Evolutionary conservation across 1,284 basidiomycete species (phyloP).

Genomic region (Laetiporus sulphureus): DNA sequence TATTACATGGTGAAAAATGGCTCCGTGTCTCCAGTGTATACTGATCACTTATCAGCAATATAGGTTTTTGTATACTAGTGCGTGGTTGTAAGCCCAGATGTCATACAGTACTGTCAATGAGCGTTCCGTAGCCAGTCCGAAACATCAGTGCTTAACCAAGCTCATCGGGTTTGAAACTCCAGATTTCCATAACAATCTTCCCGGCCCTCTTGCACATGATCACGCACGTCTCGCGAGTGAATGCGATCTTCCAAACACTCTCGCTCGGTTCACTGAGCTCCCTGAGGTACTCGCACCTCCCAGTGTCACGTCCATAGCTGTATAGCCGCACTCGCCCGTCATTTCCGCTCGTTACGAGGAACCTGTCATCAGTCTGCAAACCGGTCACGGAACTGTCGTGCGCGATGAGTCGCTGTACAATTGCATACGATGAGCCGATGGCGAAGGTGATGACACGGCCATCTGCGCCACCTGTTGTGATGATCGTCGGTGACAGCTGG

Average conservation of each 20-base stretch:
- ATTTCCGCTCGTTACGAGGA: constrained; percentile 80
- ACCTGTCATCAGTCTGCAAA: constrained; percentile 82
- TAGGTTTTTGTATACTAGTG: too few species aligned
- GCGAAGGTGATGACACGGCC: constrained; percentile 91
- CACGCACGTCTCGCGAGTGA: constrained; percentile 73
- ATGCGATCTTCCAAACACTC: constrained; percentile 85
- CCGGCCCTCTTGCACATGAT: constrained; percentile 80
- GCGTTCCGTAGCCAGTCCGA: too few species aligned
- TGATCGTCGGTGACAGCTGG: constrained; percentile 69
- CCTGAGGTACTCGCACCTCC: constrained; percentile 65
- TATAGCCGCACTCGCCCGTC: constrained; percentile 90
- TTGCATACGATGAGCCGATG: constrained; percentile 33
- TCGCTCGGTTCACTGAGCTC: constrained; percentile 75
- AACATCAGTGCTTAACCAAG: too few species aligned
- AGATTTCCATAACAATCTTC: constrained; percentile 88
- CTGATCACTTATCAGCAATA: too few species aligned
- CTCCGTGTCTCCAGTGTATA: too few species aligned
- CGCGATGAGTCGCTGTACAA: constrained; percentile 55
- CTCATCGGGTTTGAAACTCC: constrained; percentile 53
- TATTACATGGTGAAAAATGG: too few species aligned
- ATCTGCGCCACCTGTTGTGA: constrained; percentile 91
- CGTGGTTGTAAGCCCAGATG: too few species aligned
- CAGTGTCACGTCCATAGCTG: constrained; percentile 40
- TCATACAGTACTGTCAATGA: too few species aligned
- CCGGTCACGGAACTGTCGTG: constrained; percentile 92